Base-by-base conservation (phyloP, 2,329 filamentous ascomycete species). In the Fusarium anguioides region DNA sequence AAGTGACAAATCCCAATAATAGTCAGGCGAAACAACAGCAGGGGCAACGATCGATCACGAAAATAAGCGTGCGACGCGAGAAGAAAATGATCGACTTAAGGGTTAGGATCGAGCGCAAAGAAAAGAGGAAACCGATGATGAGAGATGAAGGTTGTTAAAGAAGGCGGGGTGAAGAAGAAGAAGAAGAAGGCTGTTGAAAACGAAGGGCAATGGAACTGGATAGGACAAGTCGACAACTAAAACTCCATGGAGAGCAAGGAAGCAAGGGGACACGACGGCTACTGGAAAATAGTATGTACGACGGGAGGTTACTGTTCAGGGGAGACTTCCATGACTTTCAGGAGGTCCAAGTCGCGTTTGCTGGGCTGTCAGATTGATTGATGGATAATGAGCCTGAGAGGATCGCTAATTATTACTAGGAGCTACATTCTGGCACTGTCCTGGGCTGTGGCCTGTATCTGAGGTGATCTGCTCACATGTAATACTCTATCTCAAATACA, bases 241-340 rank as follows among this genome's bases (percentile, higher is more conserved):
- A 62, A 56, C 57, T 62, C 40, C 49, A 59, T 45, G 27, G 54
- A 58, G 41, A 40, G 39, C 53, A 47, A 5, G 11, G 27, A 29
- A 55, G 42, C 49, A 66, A 64, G 64, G 57, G 63, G 41, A 57
- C 10, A 7, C 14, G 29, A 31, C 31, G 54, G 60, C 41, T 64
- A 35, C 64, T 55, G 64, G 64, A 68, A 68, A 67, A 68, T 65
- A 67, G 64, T 68, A 68, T 65, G 63, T 64, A 67, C 64, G 58
- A 67, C 64, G 58, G 35, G 48, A 40, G 46, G 50, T 46, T 45
- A 20, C 49, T 15, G 14, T 49, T 68, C 65, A 68, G 65, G 65
- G 65, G 65, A 68, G 29, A 33, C 31, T 33, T n/a, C 27, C 27
- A 29, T 29, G 40, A 20, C 58, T 44, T 58, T 67, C 64, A 68